Evolutionary conservation across 345 rosid species (phyloP), one percentile per base, ranked within the genome.

Genomic region (Triadica sebifera): DNA sequence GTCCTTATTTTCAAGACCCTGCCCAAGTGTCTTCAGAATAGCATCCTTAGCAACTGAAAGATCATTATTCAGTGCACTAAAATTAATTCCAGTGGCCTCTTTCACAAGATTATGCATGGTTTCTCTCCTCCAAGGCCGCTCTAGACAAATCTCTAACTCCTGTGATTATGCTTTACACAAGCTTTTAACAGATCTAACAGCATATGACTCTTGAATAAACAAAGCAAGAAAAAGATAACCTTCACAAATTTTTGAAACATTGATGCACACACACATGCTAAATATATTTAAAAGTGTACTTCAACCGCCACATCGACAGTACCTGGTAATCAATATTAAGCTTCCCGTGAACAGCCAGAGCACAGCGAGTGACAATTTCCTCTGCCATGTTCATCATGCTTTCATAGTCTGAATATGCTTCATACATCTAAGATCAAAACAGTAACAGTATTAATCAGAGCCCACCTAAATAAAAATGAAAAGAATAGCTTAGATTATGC

Each of bases 61-160:
- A 82, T 92, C 93, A 76, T 76, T 85, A 43, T 82, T 78, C 22
- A 87, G 69, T 80, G 85, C 87, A 56, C 34, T 83, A 78, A 92
- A 91, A 87, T 89, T 84, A 64, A 95, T 84, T 49, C 93, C 92
- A 38, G 94, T 83, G 64, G 79, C 78, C 83, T 92, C 97, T 82
- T 89, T 84, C 62, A 92, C 97, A 71, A 94, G 98, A 82, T 91
- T 92, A 81, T 92, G 93, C 98, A 94, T 94, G 64, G 91, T 94
- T 90, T 91, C 97, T 75, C 95, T 87, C 85, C 92, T 87, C 99
- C 98, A 94, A 41, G 98, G 98, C 71, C 88, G 83, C 80, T 91
- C 92, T 34, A 92, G 86, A 78, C 83, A 83, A 80, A 94, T 92
- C 80, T 89, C 91, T 16, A 79, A 51, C 62, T 97, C 98, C 99